Conservation (phyloP, 345 rosid genomes). For the Citropsis articulata region DNA sequence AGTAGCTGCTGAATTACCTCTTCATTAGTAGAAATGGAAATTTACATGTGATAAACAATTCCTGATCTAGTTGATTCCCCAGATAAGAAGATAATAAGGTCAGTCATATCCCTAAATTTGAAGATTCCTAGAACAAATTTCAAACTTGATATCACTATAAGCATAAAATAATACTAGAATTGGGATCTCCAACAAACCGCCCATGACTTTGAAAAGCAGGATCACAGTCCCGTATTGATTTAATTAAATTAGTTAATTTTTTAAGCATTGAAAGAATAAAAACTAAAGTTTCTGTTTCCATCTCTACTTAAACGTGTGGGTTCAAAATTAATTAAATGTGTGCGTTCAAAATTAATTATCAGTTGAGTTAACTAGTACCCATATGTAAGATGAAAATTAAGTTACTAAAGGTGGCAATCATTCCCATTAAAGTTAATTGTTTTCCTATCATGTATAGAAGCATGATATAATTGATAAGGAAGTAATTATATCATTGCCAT, state of each 20-base stretch:
- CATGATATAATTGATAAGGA: background rate
- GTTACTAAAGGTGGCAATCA: background rate
- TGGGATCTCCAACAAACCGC: background rate
- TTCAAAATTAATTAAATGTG: background rate
- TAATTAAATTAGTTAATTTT: no score
- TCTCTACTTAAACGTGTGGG: background rate
- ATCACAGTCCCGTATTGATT: background rate
- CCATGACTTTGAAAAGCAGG: background rate
- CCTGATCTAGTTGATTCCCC: slow-evolving; percentile 13
- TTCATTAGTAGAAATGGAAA: background rate
- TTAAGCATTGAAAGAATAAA: background rate
- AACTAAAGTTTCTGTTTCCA: background rate
- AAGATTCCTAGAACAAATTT: slow-evolving; percentile 10
- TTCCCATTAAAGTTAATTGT: background rate
- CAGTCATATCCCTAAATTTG: background rate
- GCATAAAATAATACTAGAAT: background rate
- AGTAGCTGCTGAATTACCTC: background rate
- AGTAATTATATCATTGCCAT: background rate
- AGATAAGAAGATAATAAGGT: background rate
- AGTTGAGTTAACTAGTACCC: background rate
- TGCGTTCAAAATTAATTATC: background rate
- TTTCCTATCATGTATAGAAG: background rate
- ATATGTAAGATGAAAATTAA: background rate
- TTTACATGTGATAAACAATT: background rate
- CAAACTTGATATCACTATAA: background rate